Percentiles rank a stretch among this genome's conserved stretches.
Conservation (phyloP, 805 yeast species). For the Ogataea minuta region DNA sequence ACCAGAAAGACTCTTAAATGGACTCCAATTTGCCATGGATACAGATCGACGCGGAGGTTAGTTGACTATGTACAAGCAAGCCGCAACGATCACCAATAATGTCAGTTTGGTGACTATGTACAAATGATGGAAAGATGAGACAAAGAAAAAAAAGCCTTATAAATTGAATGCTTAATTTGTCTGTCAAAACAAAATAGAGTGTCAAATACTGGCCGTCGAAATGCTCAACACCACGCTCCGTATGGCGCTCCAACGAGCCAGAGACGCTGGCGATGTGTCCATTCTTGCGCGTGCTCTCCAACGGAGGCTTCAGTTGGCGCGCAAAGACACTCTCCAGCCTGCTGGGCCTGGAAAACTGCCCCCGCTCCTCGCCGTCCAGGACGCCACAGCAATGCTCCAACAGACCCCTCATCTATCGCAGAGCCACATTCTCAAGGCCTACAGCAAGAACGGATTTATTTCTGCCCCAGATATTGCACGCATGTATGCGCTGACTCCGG, state of each 20-base stretch:
- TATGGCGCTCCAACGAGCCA: conserved; percentile 3
- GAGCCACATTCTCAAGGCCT: conserved; percentile 34
- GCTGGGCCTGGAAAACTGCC: background rate
- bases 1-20: conserved; percentile 25
- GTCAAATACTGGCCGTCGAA: background rate
- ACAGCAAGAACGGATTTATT: conserved; percentile 39
- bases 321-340: background rate
- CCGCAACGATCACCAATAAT: conserved; percentile 13
- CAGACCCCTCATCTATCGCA: background rate
- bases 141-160: conserved; percentile 9
- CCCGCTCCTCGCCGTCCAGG: conserved; percentile 1
- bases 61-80: conserved; percentile 14
- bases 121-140: conserved; percentile 7
- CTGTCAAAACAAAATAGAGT: conserved; percentile 4
- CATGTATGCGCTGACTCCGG: conserved; percentile 34
- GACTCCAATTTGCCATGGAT: conserved; percentile 25
- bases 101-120: conserved; percentile 12
- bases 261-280: background rate
- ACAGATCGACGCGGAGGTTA: conserved; percentile 6
- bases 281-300: background rate
- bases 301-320: background rate
- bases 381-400: background rate
- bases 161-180: background rate
- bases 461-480: conserved; percentile 40
- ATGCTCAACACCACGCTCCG: background rate